Evolutionary conservation across 2,329 filamentous ascomycete genomes (phyloP).

Genomic region (Colletotrichum trifolii): DNA sequence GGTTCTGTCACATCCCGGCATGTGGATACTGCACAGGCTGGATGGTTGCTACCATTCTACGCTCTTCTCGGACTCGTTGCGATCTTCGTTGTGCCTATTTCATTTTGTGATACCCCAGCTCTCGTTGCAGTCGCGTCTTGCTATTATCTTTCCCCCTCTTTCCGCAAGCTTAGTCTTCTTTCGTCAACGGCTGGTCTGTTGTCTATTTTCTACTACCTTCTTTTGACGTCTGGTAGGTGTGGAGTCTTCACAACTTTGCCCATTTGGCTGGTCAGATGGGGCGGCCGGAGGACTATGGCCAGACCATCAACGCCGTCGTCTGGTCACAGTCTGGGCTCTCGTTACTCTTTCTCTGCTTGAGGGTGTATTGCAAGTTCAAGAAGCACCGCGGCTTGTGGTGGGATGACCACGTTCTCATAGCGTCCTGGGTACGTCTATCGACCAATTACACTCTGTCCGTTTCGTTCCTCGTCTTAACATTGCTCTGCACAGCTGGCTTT

Average conservation of each 20-base stretch:
- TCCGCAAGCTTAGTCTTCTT: not conserved
- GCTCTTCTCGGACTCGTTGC: not conserved
- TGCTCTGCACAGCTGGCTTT: constrained; percentile 11
- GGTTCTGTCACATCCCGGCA: not conserved
- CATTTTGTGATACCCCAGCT: constrained; percentile 8
- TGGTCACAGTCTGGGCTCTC: constrained; percentile 39
- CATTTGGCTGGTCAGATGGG: constrained; percentile 29
- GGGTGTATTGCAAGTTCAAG: constrained; percentile 41
- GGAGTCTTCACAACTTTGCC: not conserved
- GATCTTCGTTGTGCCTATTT: constrained; percentile 13
- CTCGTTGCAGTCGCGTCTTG: constrained; percentile 1
- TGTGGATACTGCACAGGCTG: not conserved
- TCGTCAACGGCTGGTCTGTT: constrained; percentile 27
- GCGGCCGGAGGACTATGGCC: constrained; percentile 30
- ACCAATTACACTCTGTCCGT: too few species aligned
- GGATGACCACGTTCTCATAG: constrained; percentile 43
- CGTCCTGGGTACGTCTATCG: constrained; percentile 40
- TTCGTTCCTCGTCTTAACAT: not conserved
- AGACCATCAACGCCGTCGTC: constrained; percentile 32
- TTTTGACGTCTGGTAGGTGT: constrained; percentile 8
- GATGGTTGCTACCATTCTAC: constrained; percentile 1
- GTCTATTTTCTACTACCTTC: not conserved
- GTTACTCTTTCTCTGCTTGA: constrained; percentile 38
- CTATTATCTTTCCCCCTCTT: not conserved
- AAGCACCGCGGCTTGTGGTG: constrained; percentile 42